A percentile compares a stretch with the other conserved stretches of the same genome.
phyloP scores from a whole-genome alignment of 1,284 basidiomycete species.

The Phenoliferia sp. region DNA sequence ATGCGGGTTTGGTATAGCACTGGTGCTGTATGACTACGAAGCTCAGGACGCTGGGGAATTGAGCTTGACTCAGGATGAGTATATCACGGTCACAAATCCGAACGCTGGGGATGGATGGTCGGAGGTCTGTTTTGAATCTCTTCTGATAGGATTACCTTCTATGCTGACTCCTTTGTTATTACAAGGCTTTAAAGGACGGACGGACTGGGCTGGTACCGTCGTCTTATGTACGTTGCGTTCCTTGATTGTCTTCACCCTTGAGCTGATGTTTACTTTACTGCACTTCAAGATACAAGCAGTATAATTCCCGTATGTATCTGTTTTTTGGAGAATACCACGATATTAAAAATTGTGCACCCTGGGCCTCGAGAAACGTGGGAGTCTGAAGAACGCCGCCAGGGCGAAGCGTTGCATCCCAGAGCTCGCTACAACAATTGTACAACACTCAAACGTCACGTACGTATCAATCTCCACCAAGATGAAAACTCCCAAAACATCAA shows the following conservation, averaged over 20 bases:
- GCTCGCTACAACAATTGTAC: no score
- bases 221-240: neutral
- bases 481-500: no score
- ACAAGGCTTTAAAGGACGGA: neutral
- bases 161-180: no score
- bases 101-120: slow-evolving; percentile 27
- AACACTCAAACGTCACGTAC: no score
- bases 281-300: no score
- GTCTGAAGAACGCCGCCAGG: no score
- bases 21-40: slow-evolving; percentile 63
- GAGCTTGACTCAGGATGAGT: slow-evolving; percentile 56
- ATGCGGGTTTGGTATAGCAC: slow-evolving; percentile 49
- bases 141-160: neutral
- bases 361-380: no score
- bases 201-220: neutral
- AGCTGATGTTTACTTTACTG: neutral
- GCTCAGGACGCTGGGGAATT: slow-evolving; percentile 66
- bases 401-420: no score
- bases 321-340: no score
- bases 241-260: neutral
- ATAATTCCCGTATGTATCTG: no score
- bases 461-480: no score
- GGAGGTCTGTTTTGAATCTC: slow-evolving; percentile 15
- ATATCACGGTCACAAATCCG: slow-evolving; percentile 54
- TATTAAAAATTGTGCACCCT: no score